These are phyloP conservation scores for Alternaria brassicae DNA, from an alignment of 2,329 filamentous ascomycete species.

Conservation along the genomic window DNA sequence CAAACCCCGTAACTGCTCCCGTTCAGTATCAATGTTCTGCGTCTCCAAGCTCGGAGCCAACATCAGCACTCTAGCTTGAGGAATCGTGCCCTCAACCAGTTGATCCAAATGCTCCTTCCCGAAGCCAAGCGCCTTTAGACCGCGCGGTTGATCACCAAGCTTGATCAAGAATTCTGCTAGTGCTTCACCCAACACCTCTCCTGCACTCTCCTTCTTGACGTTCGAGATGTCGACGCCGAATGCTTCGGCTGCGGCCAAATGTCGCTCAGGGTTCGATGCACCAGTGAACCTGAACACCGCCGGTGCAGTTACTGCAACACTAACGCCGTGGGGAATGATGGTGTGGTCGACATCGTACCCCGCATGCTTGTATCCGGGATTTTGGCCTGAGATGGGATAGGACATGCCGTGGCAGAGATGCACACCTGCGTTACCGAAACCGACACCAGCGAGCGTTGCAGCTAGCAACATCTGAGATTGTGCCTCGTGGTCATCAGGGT, in stretches of 20 bases:
- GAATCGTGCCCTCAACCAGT: constrained; percentile 92
- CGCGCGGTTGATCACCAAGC: constrained; percentile 88
- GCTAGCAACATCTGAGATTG: constrained; percentile 96
- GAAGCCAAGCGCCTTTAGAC: constrained; percentile 85
- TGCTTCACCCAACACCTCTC: constrained; percentile 85
- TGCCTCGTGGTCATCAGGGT: constrained; percentile 90
- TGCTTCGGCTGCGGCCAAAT: constrained; percentile 84
- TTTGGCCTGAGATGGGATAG: constrained; percentile 95
- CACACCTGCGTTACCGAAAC: constrained; percentile 96
- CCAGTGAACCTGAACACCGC: constrained; percentile 94
- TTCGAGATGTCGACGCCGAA: constrained; percentile 91
- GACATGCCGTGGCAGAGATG: constrained; percentile 93
- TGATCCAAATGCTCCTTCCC: constrained; percentile 75
- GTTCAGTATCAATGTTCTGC: constrained; percentile 55
- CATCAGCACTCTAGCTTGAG: constrained; percentile 89
- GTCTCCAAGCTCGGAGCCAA: constrained; percentile 78
- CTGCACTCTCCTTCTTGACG: constrained; percentile 87
- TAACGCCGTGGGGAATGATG: constrained; percentile 95
- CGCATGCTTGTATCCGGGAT: constrained; percentile 84
- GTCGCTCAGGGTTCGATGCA: constrained; percentile 88
- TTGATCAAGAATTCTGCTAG: constrained; percentile 79
- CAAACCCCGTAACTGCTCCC: constrained; percentile 56
- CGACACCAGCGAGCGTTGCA: constrained; percentile 90
- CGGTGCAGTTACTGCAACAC: constrained; percentile 90
- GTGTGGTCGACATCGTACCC: constrained; percentile 81